Evolutionary conservation across 345 rosid genomes (phyloP), one percentile per base, ranked within the genome.

Genomic region (Atalantia buxifolia): DNA sequence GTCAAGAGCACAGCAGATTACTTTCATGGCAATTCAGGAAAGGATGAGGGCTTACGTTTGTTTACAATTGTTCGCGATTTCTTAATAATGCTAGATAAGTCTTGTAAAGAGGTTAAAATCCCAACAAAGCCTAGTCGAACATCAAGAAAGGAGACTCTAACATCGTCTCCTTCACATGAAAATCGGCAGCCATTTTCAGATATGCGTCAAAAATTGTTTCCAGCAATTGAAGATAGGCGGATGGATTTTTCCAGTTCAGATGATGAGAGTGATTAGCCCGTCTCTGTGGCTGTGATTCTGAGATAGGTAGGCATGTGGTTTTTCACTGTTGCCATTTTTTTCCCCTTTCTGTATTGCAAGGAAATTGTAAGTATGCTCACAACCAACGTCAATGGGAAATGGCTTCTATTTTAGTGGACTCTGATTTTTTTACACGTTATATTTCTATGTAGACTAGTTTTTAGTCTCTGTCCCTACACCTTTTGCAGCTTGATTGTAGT

Each of bases 1-100:
- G 90, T 92, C 36, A 89, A 90, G 89, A 89, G 87, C 84, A 84
- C 92, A 16, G 98, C 88, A 10, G 97, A 93, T 76, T 95, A 92
- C 72, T 95, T 95, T 79, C 97, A 93, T 62, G 98, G 98, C 30
- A 81, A 84, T 13, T 81, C 97, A 0, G 90, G 91, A 1, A 92
- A 82, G 72, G 87, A 88, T 40, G 98, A 93, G 86, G 98, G 98
- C n/a, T 59, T 91, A 53, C 91, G 97, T 48, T 82, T 95, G 82
- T 95, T 95, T 64, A 83, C 80, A n/a, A 89, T 90, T 24, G 92
- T 93, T 5, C 86, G 95, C 0, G 95, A 93, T 79, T 95, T 95
- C 91, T 85, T 93, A 86, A 30, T 86, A 10, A 93, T 91, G 92
- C 53, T 95, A 76, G 98, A 92, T 75, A 91, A 86, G 86, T 87